Base-by-base conservation (phyloP, 1,284 basidiomycete genomes). In the Microbotryum lychnidis-dioicae region DNA sequence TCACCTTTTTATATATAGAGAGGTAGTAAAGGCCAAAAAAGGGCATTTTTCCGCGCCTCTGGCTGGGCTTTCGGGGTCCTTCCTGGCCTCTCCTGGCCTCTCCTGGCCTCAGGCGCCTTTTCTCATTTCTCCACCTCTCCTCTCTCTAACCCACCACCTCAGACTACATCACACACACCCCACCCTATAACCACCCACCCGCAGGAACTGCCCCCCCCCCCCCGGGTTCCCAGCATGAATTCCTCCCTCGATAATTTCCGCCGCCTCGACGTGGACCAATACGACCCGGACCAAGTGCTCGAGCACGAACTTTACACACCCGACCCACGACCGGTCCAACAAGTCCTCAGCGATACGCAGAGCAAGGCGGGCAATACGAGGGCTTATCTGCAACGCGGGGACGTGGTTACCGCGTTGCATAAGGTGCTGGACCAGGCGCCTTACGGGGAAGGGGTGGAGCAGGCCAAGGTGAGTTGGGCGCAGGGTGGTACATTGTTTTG, bases 261-360 rank as follows among this genome's bases (percentile, higher is more conserved):
- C 37, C 48, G 54, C 8, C 53, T 69, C 54, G 50, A 64, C 61
- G 50, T 69, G 14, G 67, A 69, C 56, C 63, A 63, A 33, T 92
- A 85, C 77, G 94, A 97, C 73, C 93, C 97, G 75, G 94, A 97
- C 71, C 83, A 85, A 20, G 78, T 97, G 18, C 81, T 85, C 52
- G 88, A 92, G 63, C 82, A 82, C 37, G 91, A 97, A 72, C 82
- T 97, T 44, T 91, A 87, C 73, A 87, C 90, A 55, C 82, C 88
- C 2, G 92, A 97, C 74, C 86, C 89, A 16, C 82, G 91, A 61
- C 83, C 85, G 56, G 84, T 90, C 0, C 78, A 82, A 0, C 84
- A 88, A 68, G 85, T 87, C 31, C 75, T 89, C 52, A 80, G 79
- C 49, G 87, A 93, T 62, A 85, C 89, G 20, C 87, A 86, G 74